phyloP scores from a whole-genome alignment of 208 protist species.

The Leishmania lainsoni region DNA sequence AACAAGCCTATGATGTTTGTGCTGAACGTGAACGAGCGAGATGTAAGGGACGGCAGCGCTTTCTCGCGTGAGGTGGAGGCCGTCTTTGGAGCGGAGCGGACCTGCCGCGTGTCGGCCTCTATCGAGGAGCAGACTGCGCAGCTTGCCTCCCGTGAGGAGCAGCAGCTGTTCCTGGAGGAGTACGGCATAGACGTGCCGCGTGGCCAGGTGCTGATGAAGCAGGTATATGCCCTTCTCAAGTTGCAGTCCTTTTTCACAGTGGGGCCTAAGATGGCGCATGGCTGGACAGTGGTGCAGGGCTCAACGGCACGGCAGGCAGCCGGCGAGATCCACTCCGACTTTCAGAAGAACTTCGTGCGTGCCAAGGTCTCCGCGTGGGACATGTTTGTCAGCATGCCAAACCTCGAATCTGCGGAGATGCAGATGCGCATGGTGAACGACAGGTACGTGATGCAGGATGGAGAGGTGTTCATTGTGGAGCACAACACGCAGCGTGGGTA shows the following conservation, averaged over 20 bases:
- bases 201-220: conserved; percentile 70
- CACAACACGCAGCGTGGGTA: conserved; percentile 45
- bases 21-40: conserved; percentile 78
- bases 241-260: conserved; percentile 91
- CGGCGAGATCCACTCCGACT: conserved; percentile 87
- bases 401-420: conserved; percentile 77
- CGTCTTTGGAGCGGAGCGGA: conserved; percentile 55
- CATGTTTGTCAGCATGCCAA: conserved; percentile 55
- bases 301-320: conserved; percentile 66
- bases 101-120: conserved; percentile 67
- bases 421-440: conserved; percentile 69
- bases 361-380: conserved; percentile 76
- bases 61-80: conserved; percentile 60
- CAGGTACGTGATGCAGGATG: conserved; percentile 78
- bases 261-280: conserved; percentile 83
- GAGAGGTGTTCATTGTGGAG: conserved; percentile 86
- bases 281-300: conserved; percentile 59
- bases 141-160: conserved; percentile 65
- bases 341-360: conserved; percentile 72
- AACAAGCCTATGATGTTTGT: conserved; percentile 89
- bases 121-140: conserved; percentile 86
- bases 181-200: conserved; percentile 73
- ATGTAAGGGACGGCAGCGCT: conserved; percentile 57
- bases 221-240: conserved; percentile 59
- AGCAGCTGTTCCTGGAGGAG: conserved; percentile 70